These are phyloP conservation scores for Linum lewisii DNA, from an alignment of 345 rosid species.

Conservation along the genomic window DNA sequence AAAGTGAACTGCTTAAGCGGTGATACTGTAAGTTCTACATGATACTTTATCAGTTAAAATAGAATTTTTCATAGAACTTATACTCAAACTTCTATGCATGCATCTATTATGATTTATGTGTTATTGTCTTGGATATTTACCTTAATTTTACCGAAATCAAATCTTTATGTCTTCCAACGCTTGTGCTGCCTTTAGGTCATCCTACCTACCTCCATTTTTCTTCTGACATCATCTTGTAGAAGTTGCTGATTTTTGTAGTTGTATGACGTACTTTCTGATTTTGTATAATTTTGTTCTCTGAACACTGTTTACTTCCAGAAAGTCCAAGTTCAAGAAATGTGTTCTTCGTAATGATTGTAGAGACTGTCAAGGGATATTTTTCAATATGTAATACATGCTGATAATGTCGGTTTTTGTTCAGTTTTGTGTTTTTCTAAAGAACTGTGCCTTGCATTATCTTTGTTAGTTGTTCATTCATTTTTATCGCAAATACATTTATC, in stretches of 20 bases:
- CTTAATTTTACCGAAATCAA: too few species aligned
- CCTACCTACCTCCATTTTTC: background rate
- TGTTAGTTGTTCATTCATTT: too few species aligned
- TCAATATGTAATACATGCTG: too few species aligned
- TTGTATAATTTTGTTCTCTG: background rate
- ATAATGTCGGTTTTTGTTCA: too few species aligned
- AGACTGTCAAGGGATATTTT: too few species aligned
- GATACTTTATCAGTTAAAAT: constrained; percentile 7
- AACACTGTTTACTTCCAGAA: background rate
- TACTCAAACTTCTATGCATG: background rate
- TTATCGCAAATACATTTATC: too few species aligned
- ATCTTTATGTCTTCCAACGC: background rate
- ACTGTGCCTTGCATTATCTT: too few species aligned
- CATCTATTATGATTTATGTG: background rate
- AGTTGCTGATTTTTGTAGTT: background rate
- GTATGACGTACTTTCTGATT: background rate
- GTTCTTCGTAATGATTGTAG: too few species aligned
- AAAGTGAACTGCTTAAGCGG: constrained; percentile 64
- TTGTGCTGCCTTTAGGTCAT: background rate
- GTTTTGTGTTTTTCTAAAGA: too few species aligned
- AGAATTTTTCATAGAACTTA: background rate
- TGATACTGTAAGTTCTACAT: constrained; percentile 66
- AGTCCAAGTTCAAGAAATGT: too few species aligned
- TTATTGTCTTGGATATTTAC: background rate
- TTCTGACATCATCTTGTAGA: background rate